phyloP scores from a whole-genome alignment of 208 protist species.

The Porcisia hertigi region DNA sequence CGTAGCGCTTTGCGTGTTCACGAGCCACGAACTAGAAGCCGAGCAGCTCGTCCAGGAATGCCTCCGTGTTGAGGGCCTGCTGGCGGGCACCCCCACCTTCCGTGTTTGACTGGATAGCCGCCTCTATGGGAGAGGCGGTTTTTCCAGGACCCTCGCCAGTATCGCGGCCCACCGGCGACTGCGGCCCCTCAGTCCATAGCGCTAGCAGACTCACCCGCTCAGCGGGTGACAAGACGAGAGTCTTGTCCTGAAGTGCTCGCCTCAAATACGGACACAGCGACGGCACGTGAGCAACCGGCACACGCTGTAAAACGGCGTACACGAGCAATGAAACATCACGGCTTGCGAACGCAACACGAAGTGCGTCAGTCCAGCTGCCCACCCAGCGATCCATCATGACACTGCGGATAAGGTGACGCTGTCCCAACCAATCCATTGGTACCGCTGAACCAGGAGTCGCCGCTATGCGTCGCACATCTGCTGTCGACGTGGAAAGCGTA shows the following conservation, averaged over 20 bases:
- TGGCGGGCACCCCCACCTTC: slow-evolving; percentile 1
- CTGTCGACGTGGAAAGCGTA: background rate
- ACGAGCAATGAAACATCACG: slow-evolving; percentile 36
- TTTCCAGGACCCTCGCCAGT: background rate
- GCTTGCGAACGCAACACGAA: slow-evolving; percentile 53
- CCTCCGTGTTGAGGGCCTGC: background rate
- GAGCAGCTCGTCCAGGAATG: slow-evolving; percentile 39
- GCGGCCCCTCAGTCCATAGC: slow-evolving; percentile 1
- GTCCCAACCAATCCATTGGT: slow-evolving; percentile 38
- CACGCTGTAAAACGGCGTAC: slow-evolving; percentile 30
- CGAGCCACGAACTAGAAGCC: slow-evolving; percentile 6
- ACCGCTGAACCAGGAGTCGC: slow-evolving; percentile 17
- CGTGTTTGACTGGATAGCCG: background rate
- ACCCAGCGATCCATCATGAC: slow-evolving; percentile 65
- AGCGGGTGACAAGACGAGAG: slow-evolving; percentile 24
- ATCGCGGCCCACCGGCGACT: background rate
- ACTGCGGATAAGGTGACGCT: slow-evolving; percentile 28
- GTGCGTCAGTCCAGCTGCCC: slow-evolving; percentile 64
- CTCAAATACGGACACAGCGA: slow-evolving; percentile 37
- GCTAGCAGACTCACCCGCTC: slow-evolving; percentile 42
- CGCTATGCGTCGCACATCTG: background rate
- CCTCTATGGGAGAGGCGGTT: background rate
- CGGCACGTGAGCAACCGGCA: slow-evolving; percentile 30
- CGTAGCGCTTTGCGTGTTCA: background rate
- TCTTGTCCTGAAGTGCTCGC: slow-evolving; percentile 3